Evolutionary conservation across 352 stramenopile species (phyloP).

Genomic region (Heterotrichella gracilis): DNA sequence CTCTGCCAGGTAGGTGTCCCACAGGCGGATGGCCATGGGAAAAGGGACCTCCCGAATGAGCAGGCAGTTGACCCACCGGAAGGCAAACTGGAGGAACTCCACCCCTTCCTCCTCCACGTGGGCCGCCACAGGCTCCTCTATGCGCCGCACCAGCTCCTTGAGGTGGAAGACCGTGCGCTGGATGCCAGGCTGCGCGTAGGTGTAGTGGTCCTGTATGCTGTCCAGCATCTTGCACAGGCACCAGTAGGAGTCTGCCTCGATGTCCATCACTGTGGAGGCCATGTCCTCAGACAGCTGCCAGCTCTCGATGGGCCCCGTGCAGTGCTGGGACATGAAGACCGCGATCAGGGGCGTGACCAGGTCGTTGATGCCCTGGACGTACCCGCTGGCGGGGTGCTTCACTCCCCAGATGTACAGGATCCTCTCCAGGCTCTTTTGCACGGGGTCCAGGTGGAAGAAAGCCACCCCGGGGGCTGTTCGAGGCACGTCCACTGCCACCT

Average conservation of each 20-base stretch:
- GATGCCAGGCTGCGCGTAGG: conserved; percentile 73
- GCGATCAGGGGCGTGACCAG: conserved; percentile 76
- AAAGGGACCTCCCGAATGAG: conserved; percentile 79
- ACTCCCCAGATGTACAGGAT: conserved; percentile 96
- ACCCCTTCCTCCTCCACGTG: conserved; percentile 64
- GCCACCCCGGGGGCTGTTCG: conserved; percentile 68
- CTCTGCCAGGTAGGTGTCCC: conserved; percentile 94
- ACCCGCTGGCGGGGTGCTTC: conserved; percentile 75
- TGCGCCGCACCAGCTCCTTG: conserved; percentile 73
- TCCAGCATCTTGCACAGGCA: conserved; percentile 89
- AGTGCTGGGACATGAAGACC: conserved; percentile 38
- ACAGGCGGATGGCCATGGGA: conserved; percentile 66
- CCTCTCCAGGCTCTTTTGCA: conserved; percentile 54
- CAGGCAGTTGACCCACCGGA: conserved; percentile 99
- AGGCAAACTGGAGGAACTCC: conserved; percentile 73
- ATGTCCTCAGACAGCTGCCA: conserved; percentile 33
- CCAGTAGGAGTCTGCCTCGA: conserved; percentile 94
- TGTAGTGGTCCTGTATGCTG: conserved; percentile 97
- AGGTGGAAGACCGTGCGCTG: conserved; percentile 87
- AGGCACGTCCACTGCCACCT: conserved; percentile 94
- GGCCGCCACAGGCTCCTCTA: conserved; percentile 60
- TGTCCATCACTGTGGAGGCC: conserved; percentile 18
- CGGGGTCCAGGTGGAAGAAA: conserved; percentile 70
- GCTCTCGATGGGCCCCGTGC: background rate
- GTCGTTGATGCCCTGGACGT: conserved; percentile 95